phyloP scores from a whole-genome alignment of 345 rosid species.

The Combretum micranthum region DNA sequence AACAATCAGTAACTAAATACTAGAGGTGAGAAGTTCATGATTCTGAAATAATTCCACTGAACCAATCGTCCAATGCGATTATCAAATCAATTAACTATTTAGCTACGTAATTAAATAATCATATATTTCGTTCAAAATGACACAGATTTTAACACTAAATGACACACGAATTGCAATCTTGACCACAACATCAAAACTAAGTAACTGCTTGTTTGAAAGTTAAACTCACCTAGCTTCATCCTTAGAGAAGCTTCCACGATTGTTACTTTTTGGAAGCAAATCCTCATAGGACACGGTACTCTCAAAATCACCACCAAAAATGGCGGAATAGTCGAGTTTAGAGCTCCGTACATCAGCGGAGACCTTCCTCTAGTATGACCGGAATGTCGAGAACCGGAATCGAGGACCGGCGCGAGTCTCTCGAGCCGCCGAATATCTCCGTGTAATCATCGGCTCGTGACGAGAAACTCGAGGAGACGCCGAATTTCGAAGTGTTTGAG shows the following conservation, averaged over 20 bases:
- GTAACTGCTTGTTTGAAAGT: neutral
- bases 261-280: conserved; percentile 32
- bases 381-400: conserved; percentile 85
- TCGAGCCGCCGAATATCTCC: conserved; percentile 64
- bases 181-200: too few relatives aligned
- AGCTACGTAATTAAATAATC: too few relatives aligned
- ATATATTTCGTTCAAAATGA: too few relatives aligned
- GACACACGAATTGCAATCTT: too few relatives aligned
- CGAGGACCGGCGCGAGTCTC: conserved; percentile 36
- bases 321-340: conserved; percentile 62
- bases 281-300: conserved; percentile 52
- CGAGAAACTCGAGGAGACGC: conserved; percentile 10
- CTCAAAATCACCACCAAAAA: conserved; percentile 61
- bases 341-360: conserved; percentile 48
- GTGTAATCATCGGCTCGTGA: conserved; percentile 48
- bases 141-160: too few relatives aligned
- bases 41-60: too few relatives aligned
- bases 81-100: too few relatives aligned
- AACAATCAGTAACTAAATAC: too few relatives aligned
- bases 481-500: too few relatives aligned
- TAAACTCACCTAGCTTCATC: conserved; percentile 31
- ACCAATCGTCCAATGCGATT: too few relatives aligned
- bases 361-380: conserved; percentile 43
- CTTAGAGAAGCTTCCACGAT: conserved; percentile 11
- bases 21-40: too few relatives aligned